phyloP scores from a whole-genome alignment of 2,329 filamentous ascomycete genomes.

The Aspergillus caelatus region DNA sequence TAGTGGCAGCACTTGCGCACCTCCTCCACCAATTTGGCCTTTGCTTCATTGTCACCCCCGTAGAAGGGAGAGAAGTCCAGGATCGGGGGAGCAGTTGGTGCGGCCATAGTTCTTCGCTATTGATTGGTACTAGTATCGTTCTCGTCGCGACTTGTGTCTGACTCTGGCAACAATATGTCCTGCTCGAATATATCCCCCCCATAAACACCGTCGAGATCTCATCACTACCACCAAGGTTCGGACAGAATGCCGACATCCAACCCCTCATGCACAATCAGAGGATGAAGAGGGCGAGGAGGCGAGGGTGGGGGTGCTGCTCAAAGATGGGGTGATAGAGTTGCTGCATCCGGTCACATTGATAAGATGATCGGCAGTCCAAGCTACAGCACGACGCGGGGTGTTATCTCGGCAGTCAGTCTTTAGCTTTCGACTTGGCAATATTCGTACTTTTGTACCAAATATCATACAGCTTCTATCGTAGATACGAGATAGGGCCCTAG shows the following conservation, averaged over 20 bases:
- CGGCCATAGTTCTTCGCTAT: background rate
- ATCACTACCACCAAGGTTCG: background rate
- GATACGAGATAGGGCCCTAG: background rate
- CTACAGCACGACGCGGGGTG: background rate
- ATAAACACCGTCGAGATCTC: background rate
- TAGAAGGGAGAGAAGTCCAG: background rate
- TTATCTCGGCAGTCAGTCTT: background rate
- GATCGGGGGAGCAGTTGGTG: background rate
- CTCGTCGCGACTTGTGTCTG: background rate
- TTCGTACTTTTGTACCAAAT: background rate
- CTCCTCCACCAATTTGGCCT: constrained; percentile 30
- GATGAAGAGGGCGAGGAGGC: background rate
- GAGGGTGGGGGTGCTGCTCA: background rate
- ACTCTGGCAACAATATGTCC: background rate
- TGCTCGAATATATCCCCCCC: background rate
- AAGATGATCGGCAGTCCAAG: background rate
- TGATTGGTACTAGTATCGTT: background rate
- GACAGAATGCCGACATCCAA: background rate
- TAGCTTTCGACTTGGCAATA: background rate
- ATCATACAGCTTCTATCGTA: background rate
- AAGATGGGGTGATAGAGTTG: background rate
- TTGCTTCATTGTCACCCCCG: constrained; percentile 26
- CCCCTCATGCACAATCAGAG: background rate
- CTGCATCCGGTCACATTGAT: background rate
- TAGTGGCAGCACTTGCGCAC: constrained; percentile 27